Conservation (phyloP, 345 rosid species). For the Xanthoceras sorbifolium region DNA sequence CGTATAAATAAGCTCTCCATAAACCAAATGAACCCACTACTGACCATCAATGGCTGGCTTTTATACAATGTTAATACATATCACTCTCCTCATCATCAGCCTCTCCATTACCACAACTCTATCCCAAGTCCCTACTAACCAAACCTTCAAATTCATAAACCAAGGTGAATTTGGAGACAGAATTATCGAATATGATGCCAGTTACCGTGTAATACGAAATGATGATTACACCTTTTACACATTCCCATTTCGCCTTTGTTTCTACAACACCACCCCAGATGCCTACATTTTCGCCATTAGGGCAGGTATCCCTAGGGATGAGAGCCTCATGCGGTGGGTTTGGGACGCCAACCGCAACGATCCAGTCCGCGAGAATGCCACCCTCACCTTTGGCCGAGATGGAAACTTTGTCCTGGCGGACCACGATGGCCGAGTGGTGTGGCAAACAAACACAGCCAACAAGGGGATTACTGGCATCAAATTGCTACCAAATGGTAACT, state of each 20-base stretch:
- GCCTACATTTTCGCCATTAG: conserved; percentile 29
- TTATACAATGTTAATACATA: not conserved
- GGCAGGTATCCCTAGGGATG: conserved; percentile 21
- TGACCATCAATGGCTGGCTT: not conserved
- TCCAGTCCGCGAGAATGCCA: conserved; percentile 34
- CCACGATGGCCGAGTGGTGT: conserved; percentile 27
- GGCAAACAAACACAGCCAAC: conserved; percentile 40
- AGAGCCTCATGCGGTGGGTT: conserved; percentile 26
- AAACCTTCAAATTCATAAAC: conserved; percentile 25
- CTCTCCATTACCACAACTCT: not conserved
- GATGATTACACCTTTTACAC: not conserved
- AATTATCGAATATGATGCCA: conserved; percentile 25
- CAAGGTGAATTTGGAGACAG: conserved; percentile 22
- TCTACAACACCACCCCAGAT: conserved; percentile 33
- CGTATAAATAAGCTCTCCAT: too few relatives aligned
- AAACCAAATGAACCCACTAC: too few relatives aligned
- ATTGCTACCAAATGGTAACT: conserved; percentile 8
- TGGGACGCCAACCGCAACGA: conserved; percentile 42
- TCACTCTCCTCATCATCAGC: not conserved
- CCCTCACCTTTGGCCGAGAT: conserved; percentile 29
- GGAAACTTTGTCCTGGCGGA: conserved; percentile 41
- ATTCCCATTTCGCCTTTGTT: conserved; percentile 30
- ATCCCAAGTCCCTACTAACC: conserved; percentile 14
- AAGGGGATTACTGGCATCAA: conserved; percentile 35
- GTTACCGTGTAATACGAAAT: conserved; percentile 9